Evolutionary conservation across 1,139 yeast genomes (phyloP), one percentile per base, ranked within the genome.

Genomic region (Yamadazyma atmosphaerica): DNA sequence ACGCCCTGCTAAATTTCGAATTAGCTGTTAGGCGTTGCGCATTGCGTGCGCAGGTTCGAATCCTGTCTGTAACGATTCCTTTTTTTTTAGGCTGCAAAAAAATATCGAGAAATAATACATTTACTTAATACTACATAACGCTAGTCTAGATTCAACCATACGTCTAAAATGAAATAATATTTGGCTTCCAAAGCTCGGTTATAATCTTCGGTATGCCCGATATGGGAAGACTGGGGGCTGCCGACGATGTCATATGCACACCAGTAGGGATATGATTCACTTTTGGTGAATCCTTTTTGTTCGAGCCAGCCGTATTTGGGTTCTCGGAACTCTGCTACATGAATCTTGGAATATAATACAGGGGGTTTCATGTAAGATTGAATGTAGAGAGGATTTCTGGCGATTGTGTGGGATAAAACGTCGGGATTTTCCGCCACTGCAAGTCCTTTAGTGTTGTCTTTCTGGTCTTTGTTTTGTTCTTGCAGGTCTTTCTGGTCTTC

Each of bases 41-140:
- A 79, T 70, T 81, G 76, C 86, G 83, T 78, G 81, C 87, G 86
- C 86, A 81, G 86, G 87, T 81, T 81, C 87, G 86, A 81, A 81
- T 81, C 87, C 86, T 81, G 87, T 79, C 84, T 78, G 85, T 81
- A 79, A 81, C 87, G 87, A 40, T 51, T 57, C 63, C 59, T 68
- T 68, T 74, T 70, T 58, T 52, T 50, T 41, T 16, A 6, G n/a
- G n/a, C n/a, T n/a, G n/a, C n/a, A n/a, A n/a, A n/a, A n/a, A n/a
- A n/a, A n/a, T n/a, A n/a, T n/a, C n/a, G 22, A 23, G 7, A n/a
- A 10, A 23, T 23, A 11, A 23, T 23, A 23, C 26, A 23, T 8
- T n/a, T n/a, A n/a, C 5, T 10, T 23, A 11, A 23, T 23, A 23
- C 26, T 8, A 23, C 5, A 8, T n/a, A 19, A 6, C n/a, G n/a